Conservation (phyloP, 495 filamentous ascomycete genomes). For the Podospora didyma region DNA sequence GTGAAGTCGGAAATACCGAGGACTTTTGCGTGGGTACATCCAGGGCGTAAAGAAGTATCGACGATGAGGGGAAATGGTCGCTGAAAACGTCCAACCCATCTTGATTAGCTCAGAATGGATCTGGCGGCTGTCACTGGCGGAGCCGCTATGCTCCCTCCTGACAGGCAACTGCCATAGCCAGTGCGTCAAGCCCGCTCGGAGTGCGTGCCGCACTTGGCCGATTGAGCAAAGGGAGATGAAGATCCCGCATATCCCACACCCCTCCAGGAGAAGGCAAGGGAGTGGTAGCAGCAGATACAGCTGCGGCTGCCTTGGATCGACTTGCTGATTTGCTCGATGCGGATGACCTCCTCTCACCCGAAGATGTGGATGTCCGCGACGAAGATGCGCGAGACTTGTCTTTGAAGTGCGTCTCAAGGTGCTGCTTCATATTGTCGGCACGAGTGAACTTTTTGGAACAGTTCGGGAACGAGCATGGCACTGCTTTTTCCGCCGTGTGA, state of each 20-base stretch:
- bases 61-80: no score
- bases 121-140: not conserved
- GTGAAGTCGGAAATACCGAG: no score
- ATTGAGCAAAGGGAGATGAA: conserved; percentile 35
- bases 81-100: no score
- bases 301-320: conserved; percentile 14
- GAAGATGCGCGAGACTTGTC: conserved; percentile 40
- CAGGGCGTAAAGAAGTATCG: no score
- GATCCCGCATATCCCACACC: conserved; percentile 40
- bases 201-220: conserved; percentile 29
- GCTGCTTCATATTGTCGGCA: conserved; percentile 98
- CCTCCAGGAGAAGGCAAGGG: conserved; percentile 30
- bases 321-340: conserved; percentile 31
- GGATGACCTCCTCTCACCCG: conserved; percentile 27
- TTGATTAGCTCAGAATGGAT: not conserved
- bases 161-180: conserved; percentile 37
- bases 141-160: conserved; percentile 30
- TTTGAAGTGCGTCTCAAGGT: conserved; percentile 81
- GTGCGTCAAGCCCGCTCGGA: conserved; percentile 36
- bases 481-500: conserved; percentile 92
- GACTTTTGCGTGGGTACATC: no score
- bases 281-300: conserved; percentile 3
- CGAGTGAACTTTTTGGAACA: conserved; percentile 94
- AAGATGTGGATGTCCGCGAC: conserved; percentile 17
- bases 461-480: conserved; percentile 68